These are phyloP conservation scores for Candida michaelii DNA, from an alignment of 805 yeast species.

Conservation along the genomic window DNA sequence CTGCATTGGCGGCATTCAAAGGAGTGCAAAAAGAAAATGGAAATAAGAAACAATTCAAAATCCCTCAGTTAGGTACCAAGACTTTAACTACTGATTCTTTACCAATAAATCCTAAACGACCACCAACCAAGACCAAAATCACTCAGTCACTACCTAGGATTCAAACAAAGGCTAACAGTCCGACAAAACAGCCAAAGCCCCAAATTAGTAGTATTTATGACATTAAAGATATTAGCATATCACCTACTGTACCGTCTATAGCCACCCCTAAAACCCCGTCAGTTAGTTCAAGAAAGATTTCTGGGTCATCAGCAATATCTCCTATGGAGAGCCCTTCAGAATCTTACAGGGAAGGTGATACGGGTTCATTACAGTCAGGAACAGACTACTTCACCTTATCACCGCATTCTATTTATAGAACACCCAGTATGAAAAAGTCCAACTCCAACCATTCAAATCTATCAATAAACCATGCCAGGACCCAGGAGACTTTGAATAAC, in stretches of 20 bases:
- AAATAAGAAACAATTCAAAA: conserved; percentile 5
- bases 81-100: conserved; percentile 3
- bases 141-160: conserved; percentile 10
- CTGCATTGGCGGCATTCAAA: conserved; percentile 46
- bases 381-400: conserved; percentile 10
- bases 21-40: conserved; percentile 13
- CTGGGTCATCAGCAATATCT: neutral
- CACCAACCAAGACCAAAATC: conserved; percentile 8
- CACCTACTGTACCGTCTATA: neutral
- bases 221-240: conserved; percentile 9
- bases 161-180: conserved; percentile 4
- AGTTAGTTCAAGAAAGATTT: neutral
- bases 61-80: conserved; percentile 4
- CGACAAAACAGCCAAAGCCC: neutral
- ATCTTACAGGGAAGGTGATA: neutral
- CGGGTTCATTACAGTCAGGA: conserved; percentile 2
- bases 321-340: neutral
- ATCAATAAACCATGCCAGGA: conserved; percentile 12
- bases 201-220: conserved; percentile 11
- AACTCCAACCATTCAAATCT: conserved; percentile 14
- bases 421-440: conserved; percentile 7
- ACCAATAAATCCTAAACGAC: conserved; percentile 9
- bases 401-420: conserved; percentile 2
- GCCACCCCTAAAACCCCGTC: neutral
- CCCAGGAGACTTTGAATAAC: conserved; percentile 15